These are phyloP conservation scores for Kazachstania taianensis DNA, from an alignment of 805 yeast genomes.

Conservation along the genomic window DNA sequence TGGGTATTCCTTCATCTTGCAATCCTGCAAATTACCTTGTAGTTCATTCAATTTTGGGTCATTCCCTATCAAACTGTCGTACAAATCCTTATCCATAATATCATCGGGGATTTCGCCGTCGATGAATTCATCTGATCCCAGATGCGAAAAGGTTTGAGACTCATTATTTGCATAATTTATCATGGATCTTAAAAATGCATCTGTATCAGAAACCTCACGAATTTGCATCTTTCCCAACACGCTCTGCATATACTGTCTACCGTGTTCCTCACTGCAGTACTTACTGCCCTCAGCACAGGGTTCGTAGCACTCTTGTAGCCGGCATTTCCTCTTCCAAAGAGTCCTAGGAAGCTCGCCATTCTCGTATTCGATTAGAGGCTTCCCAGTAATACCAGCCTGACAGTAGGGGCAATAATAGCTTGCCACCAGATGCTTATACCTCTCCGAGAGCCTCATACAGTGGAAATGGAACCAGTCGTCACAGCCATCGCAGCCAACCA, in stretches of 20 bases:
- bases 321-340: constrained; percentile 69
- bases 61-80: constrained; percentile 9
- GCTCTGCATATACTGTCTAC: constrained; percentile 27
- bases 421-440: constrained; percentile 45
- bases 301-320: constrained; percentile 42
- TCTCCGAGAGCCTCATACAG: constrained; percentile 53
- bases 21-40: constrained; percentile 6
- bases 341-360: constrained; percentile 35
- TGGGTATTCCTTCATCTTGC: constrained; percentile 11
- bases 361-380: not conserved
- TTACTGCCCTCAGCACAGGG: constrained; percentile 38
- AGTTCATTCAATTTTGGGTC: constrained; percentile 16
- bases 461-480: constrained; percentile 90
- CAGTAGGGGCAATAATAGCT: constrained; percentile 70
- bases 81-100: constrained; percentile 9
- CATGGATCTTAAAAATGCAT: constrained; percentile 10
- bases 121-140: constrained; percentile 17
- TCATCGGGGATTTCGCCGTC: constrained; percentile 10
- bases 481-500: constrained; percentile 94
- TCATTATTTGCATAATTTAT: constrained; percentile 5
- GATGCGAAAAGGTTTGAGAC: constrained; percentile 9
- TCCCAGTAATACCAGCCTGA: constrained; percentile 34
- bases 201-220: constrained; percentile 4
- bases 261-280: constrained; percentile 71
- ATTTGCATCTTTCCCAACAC: constrained; percentile 4